Conservation (phyloP, 805 yeast species). For the Yarrowia phangngaensis region DNA sequence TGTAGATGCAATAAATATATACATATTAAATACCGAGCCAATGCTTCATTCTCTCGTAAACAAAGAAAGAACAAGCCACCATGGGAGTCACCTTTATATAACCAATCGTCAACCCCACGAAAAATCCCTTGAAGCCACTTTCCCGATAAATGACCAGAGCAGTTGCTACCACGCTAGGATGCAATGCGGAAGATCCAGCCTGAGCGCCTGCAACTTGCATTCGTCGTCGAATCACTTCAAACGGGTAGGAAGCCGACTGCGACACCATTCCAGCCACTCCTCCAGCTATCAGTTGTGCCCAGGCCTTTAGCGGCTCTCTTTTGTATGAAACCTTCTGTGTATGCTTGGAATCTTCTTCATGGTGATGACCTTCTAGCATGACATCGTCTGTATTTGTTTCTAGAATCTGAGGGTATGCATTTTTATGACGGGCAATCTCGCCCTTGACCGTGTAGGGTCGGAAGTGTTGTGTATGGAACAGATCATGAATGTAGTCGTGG, state of each 20-base stretch:
- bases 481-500: slow-evolving; percentile 86
- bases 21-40: slow-evolving; percentile 51
- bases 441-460: slow-evolving; percentile 45
- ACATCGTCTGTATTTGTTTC: slow-evolving; percentile 23
- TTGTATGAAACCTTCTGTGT: slow-evolving; percentile 40
- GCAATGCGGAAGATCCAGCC: slow-evolving; percentile 36
- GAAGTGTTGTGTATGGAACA: slow-evolving; percentile 61
- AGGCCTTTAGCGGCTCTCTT: slow-evolving; percentile 68
- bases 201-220: slow-evolving; percentile 88
- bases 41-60: slow-evolving; percentile 81
- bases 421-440: slow-evolving; percentile 2
- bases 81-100: slow-evolving; percentile 92
- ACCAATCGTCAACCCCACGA: slow-evolving; percentile 92
- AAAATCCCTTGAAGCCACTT: slow-evolving; percentile 81
- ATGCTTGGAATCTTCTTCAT: slow-evolving; percentile 35
- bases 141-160: slow-evolving; percentile 61
- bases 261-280: slow-evolving; percentile 94
- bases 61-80: slow-evolving; percentile 95
- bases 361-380: slow-evolving; percentile 26
- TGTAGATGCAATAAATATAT: slow-evolving; percentile 26
- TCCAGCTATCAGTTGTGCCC: slow-evolving; percentile 94
- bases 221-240: slow-evolving; percentile 89
- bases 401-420: slow-evolving; percentile 6
- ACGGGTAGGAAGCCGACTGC: slow-evolving; percentile 95
- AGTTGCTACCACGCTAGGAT: slow-evolving; percentile 31